Base-by-base conservation (phyloP, 352 stramenopile species). In the Phytophthora chlamydospora region DNA sequence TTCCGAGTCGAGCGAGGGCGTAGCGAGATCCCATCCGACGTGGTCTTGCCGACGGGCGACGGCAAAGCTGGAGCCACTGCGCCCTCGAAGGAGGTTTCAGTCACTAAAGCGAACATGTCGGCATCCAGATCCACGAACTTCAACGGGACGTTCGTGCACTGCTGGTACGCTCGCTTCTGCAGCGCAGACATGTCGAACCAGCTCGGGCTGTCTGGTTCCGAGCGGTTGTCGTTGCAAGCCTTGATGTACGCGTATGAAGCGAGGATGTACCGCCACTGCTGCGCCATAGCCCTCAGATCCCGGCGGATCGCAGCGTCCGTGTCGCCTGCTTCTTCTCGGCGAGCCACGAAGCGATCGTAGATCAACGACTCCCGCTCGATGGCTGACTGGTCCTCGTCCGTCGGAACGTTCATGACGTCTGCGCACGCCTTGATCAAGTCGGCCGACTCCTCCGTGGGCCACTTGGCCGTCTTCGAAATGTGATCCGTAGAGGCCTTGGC, bases 191-290 rank as follows among this genome's bases (percentile, higher is more conserved):
- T 74, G 7, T 69, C 53, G 44, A 80, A 80, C 71, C 71, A 80
- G 8, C 39, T 52, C 8, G 51, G 38, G 51, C 54, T 68, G 7
- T 69, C 64, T 1, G 29, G 34, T 29, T 77, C 66, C 0, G 69
- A 62, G n/a, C 53, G 21, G 34, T 53, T 67, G 16, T 76, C 71
- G 31, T 80, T 76, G 40, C 62, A 76, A 14, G 57, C 51, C 44
- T 76, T 80, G 24, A 80, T 80, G 19, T 77, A 80, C 29, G 68
- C 13, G 48, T 76, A 80, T n/a, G 71, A 80, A 45, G 64, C 44
- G 35, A 80, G 58, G 32, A 80, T 73, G 33, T 66, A 69, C 19
- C 61, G 48, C 71, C 71, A 80, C 24, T 80, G 71, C 33, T 76
- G 63, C 6, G 63, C 68, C 62, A 80, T 71, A 6, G 58, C 49